Evolutionary conservation across 305 asterid genomes (phyloP).

Genomic region (Fraxinus ornus): DNA sequence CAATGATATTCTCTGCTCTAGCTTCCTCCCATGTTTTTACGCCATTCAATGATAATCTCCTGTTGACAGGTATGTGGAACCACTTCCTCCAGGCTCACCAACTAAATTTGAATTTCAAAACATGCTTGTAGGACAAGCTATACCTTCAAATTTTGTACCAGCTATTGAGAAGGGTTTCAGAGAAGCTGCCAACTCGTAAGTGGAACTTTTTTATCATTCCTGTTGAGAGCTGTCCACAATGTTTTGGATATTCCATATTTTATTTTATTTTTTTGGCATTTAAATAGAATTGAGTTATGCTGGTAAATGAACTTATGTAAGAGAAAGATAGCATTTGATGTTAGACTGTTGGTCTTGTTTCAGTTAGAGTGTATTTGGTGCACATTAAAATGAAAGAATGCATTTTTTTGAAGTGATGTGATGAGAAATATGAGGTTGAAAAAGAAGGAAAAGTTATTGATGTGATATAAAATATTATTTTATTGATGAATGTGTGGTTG

Average conservation of each 20-base stretch:
- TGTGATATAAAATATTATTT: no score
- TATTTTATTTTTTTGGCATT: not conserved
- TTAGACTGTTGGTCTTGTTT: not conserved
- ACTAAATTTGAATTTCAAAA: constrained; percentile 83
- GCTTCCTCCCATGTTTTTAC: not conserved
- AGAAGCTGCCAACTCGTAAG: constrained; percentile 99
- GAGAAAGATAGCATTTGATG: not conserved
- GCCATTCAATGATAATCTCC: constrained; percentile 13
- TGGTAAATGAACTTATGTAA: not conserved
- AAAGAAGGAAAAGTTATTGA: no score
- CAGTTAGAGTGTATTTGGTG: no score
- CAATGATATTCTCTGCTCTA: constrained; percentile 1
- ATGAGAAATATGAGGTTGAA: no score
- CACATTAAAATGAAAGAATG: no score
- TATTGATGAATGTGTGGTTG: no score
- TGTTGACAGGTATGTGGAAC: constrained; percentile 72
- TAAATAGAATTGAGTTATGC: not conserved
- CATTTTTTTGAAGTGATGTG: no score
- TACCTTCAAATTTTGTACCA: constrained; percentile 88
- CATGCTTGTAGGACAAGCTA: constrained; percentile 80
- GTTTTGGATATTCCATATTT: not conserved
- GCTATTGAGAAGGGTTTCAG: constrained; percentile 94
- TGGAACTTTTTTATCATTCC: constrained; percentile 17
- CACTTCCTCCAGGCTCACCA: constrained; percentile 75
- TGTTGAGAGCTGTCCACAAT: not conserved